Evolutionary conservation across 768 basidiomycete species (phyloP), one percentile per base, ranked within the genome.

Genomic region (Amanita fuliginea): DNA sequence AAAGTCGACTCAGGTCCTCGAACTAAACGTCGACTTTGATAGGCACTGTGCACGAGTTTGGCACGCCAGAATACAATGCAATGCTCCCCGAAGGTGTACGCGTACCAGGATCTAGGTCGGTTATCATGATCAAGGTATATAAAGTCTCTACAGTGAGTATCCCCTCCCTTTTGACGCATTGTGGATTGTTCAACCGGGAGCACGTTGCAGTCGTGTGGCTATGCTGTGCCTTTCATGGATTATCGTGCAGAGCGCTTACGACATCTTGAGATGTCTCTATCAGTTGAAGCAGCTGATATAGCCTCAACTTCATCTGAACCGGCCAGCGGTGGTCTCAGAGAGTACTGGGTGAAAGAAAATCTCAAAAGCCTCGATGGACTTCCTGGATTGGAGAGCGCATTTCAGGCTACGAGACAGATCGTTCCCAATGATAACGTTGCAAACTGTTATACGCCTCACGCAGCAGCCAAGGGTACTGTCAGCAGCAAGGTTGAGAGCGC

Each of bases 1-100:
- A n/a, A n/a, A n/a, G n/a, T n/a, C n/a, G n/a, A 6, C 24, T 19
- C 18, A 35, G n/a, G 24, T 19, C 37, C 42, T 14, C 28, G 13
- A 24, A 21, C 18, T 19, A 7, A 36, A 7, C 9, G 9, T 22
- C 30, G 3, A 30, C 7, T 40, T 19, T 40, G 26, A 47, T n/a
- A 82, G 83, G 80, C 7, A 70, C 69, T 1, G 74, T 76, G 11
- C 66, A 81, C 53, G 81, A 85, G 57, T 76, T 78, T 55, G 82
- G 80, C 3, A 76, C 77, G 1, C 70, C 74, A 1, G 80, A 81
- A 54, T 85, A 80, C 54, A 68, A 80, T 47, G 60, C 58, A 0
- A 68, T 77, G 36, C 67, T 85, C 18, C 71, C 76, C 0, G 59
- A 65, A 0, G 63, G 65, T 21, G 60, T 59, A 28, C 72, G 81